Conservation (phyloP, 2,329 filamentous ascomycete species). For the Talaromyces sp. region DNA sequence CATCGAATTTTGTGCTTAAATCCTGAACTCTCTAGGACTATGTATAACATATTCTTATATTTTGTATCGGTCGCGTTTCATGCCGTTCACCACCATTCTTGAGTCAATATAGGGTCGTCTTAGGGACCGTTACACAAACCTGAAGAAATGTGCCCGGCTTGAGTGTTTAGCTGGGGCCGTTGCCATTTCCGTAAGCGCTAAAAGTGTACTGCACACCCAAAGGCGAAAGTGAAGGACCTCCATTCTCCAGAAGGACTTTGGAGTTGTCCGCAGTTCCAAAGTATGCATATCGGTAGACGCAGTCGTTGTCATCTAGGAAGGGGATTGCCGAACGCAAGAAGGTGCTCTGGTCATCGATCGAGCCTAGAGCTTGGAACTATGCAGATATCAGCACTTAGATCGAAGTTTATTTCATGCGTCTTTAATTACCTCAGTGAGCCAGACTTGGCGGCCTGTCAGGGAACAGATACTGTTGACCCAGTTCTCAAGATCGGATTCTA, state of each 20-base stretch:
- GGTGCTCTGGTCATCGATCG: slow-evolving; percentile 24
- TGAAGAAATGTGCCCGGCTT: background rate
- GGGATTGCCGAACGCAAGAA: slow-evolving; percentile 40
- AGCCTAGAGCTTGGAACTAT: slow-evolving; percentile 37
- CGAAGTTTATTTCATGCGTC: background rate
- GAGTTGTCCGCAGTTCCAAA: slow-evolving; percentile 33
- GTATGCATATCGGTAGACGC: slow-evolving; percentile 44
- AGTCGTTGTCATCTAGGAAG: slow-evolving; percentile 38
- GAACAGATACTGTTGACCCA: slow-evolving; percentile 33
- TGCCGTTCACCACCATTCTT: background rate
- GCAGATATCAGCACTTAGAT: background rate
- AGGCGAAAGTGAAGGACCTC: slow-evolving; percentile 13
- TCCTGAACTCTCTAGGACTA: background rate
- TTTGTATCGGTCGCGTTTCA: background rate
- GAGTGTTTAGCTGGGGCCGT: slow-evolving; percentile 1
- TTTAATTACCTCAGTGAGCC: slow-evolving; percentile 36
- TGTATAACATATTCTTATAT: background rate
- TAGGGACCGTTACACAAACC: background rate
- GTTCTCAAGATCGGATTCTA: slow-evolving; percentile 18
- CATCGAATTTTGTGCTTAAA: background rate
- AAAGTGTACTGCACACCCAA: slow-evolving; percentile 14
- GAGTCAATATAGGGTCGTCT: background rate
- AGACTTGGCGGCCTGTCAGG: slow-evolving; percentile 38
- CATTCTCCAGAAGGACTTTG: slow-evolving; percentile 5
- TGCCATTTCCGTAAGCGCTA: slow-evolving; percentile 11